Conservation (phyloP, 805 yeast genomes). For the Schizosaccharomyces pombe region DNA sequence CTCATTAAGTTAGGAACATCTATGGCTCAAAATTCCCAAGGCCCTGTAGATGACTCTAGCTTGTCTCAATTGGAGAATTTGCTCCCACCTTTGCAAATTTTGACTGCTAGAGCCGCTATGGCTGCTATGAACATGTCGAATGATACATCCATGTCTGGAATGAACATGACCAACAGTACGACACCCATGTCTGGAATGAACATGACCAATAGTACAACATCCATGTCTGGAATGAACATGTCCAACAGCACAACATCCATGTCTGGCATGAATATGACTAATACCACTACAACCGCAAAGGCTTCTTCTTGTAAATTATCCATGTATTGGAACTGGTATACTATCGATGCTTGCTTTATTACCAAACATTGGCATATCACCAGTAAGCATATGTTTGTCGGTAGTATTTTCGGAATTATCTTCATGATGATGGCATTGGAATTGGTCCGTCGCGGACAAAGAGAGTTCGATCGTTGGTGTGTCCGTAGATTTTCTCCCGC, state of each 20-base stretch:
- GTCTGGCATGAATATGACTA: background rate
- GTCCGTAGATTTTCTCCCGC: constrained; percentile 17
- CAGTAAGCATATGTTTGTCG: constrained; percentile 39
- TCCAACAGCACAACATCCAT: no score
- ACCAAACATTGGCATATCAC: constrained; percentile 39
- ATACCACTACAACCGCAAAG: background rate
- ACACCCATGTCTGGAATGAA: no score
- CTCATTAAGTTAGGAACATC: background rate
- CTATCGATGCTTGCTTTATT: constrained; percentile 41
- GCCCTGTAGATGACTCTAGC: no score
- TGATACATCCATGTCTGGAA: background rate
- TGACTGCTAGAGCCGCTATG: background rate
- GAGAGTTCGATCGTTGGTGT: constrained; percentile 21
- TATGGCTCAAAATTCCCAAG: background rate
- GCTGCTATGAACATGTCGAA: no score
- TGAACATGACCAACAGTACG: no score
- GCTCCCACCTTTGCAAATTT: no score
- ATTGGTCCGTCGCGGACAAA: constrained; percentile 30
- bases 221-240: background rate
- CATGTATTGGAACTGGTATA: constrained; percentile 59
- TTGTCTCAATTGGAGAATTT: no score
- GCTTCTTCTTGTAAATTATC: constrained; percentile 15
- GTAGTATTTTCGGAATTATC: constrained; percentile 50
- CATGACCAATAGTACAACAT: no score
- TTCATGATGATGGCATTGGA: constrained; percentile 33